These are phyloP conservation scores for Eucalyptus cladocalyx DNA, from an alignment of 345 rosid genomes.

Conservation along the genomic window DNA sequence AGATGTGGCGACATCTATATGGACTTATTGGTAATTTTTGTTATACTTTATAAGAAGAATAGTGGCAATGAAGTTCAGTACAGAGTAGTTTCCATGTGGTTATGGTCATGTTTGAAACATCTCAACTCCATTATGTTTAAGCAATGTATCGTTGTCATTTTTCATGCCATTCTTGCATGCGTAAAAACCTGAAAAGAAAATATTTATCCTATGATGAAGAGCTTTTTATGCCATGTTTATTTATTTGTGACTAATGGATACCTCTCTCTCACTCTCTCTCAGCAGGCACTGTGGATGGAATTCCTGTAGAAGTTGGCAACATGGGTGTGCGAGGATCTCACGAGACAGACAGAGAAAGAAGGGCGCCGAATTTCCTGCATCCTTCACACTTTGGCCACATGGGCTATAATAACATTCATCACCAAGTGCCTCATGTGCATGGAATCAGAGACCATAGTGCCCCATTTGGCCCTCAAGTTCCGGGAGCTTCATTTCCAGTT, in stretches of 20 bases:
- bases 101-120: not conserved
- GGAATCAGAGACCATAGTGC: constrained; percentile 47
- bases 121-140: not conserved
- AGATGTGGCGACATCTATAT: not conserved
- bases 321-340: constrained; percentile 24
- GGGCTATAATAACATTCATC: constrained; percentile 27
- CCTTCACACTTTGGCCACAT: constrained; percentile 19
- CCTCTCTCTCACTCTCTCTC: not conserved
- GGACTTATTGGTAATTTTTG: not conserved
- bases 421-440: constrained; percentile 31
- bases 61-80: not conserved
- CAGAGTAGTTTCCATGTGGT: not conserved
- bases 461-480: constrained; percentile 35
- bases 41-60: not conserved
- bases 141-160: not conserved
- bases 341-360: constrained; percentile 34
- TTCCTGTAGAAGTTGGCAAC: constrained; percentile 35
- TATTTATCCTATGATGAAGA: not conserved
- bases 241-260: not conserved
- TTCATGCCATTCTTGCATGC: not conserved
- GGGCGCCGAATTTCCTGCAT: constrained; percentile 21
- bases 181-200: not conserved
- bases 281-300: constrained; percentile 24
- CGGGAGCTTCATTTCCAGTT: constrained; percentile 21
- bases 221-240: not conserved